phyloP scores from a whole-genome alignment of 1,284 basidiomycete genomes.

The Ganoderma boninense region DNA sequence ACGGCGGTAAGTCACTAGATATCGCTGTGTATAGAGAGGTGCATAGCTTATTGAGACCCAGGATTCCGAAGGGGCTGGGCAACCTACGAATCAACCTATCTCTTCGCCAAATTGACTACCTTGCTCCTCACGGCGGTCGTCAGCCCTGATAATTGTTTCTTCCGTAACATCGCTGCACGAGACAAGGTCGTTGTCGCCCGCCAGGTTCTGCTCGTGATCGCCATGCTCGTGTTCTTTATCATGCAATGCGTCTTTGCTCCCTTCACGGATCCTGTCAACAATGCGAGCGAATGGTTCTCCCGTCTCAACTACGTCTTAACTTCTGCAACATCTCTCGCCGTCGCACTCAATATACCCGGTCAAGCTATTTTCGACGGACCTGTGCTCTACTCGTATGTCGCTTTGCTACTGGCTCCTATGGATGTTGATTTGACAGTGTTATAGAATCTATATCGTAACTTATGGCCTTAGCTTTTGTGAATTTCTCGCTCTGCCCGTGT shows the following conservation, averaged over 20 bases:
- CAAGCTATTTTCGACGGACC: slow-evolving; percentile 62
- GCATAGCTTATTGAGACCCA: slow-evolving; percentile 34
- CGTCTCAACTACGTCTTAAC: slow-evolving; percentile 76
- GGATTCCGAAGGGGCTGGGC: slow-evolving; percentile 78
- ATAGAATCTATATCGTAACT: slow-evolving; percentile 70
- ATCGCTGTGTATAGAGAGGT: neutral
- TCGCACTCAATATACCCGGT: slow-evolving; percentile 65
- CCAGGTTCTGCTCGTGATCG: slow-evolving; percentile 68
- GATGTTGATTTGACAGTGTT: slow-evolving; percentile 3
- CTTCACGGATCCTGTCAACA: slow-evolving; percentile 78
- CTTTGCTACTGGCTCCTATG: neutral
- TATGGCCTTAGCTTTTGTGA: slow-evolving; percentile 73
- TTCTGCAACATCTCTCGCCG: slow-evolving; percentile 66
- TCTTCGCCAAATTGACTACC: slow-evolving; percentile 75
- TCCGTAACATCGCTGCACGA: slow-evolving; percentile 58
- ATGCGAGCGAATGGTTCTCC: slow-evolving; percentile 81
- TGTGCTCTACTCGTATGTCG: slow-evolving; percentile 67
- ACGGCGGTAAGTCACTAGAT: slow-evolving; percentile 57
- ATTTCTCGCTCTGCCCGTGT: slow-evolving; percentile 33
- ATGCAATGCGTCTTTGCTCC: slow-evolving; percentile 70
- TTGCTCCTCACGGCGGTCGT: slow-evolving; percentile 75
- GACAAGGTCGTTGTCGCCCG: slow-evolving; percentile 65
- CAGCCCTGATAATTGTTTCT: slow-evolving; percentile 77
- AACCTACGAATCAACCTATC: slow-evolving; percentile 67
- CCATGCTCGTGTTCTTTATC: slow-evolving; percentile 68